Evolutionary conservation across 2,329 filamentous ascomycete genomes (phyloP), one percentile per base, ranked within the genome.

Genomic region (Penicillium sumatraense): DNA sequence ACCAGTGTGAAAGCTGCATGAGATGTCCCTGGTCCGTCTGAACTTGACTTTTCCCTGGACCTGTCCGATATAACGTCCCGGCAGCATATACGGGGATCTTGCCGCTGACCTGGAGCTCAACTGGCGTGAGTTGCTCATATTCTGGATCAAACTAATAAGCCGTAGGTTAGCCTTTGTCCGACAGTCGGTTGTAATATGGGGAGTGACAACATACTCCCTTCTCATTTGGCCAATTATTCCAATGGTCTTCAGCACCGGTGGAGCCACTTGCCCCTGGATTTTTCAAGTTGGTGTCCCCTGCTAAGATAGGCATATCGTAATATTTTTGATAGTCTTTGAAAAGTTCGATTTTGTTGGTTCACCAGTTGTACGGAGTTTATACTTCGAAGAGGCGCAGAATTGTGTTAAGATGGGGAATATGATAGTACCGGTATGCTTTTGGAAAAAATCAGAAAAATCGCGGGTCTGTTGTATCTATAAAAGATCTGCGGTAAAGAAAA

Each of bases 1-100:
- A 95, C 90, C 90, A 95, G 70, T 95, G 90, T 1, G 81, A 83
- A 11, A 87, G 79, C 27, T 80, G 77, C 65, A 87, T 86, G 0
- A 80, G 83, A 13, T 73, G 75, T n/a, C 86, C 85, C 3, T 79
- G 78, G 2, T 83, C 73, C 0, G 84, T 86, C n/a, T 86, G 78
- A 3, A 91, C 74, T 33, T 82, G 81, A 69, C 83, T 84, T 24
- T 83, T 80, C 1, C 89, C 89, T 0, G 89, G 89, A 0, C 91
- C 90, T 0, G 88, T 92, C 21, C 90, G 83, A 71, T 88, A 93
- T 0, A 95, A 79, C 1, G 83, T 80, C 1, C 91, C 91, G 2
- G 88, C 86, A 3, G 85, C 85, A 79, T 89, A 93, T 1, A 78
- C 55, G 1, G 91, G 91, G 48, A 95, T 91, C 0, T 72, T 71